Percentiles rank a stretch among this genome's conserved stretches.
phyloP scores from a whole-genome alignment of 2,329 filamentous ascomycete species.

The Phialophora verrucosa region DNA sequence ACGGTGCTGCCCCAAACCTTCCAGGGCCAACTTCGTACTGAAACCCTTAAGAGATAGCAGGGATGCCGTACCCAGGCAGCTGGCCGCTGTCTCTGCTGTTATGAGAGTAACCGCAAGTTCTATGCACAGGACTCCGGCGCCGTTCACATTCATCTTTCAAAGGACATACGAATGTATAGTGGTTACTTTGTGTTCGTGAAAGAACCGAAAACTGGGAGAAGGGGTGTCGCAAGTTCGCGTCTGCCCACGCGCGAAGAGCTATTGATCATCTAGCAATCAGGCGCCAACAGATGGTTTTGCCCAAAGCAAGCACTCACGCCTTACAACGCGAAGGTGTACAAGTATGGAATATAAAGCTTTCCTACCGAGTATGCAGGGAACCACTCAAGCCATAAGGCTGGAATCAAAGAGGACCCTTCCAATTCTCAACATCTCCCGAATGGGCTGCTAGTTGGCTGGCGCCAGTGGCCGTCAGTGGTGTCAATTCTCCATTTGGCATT shows the following conservation, averaged over 20 bases:
- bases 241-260: slow-evolving; percentile 1
- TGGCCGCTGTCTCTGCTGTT: not conserved
- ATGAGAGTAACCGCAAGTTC: not conserved
- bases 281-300: not conserved
- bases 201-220: not conserved
- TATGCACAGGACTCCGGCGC: too few relatives aligned
- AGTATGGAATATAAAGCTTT: not conserved
- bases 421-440: not conserved
- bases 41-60: not conserved
- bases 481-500: not conserved
- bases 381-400: not conserved
- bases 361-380: not conserved
- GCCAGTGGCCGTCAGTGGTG: not conserved
- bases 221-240: not conserved
- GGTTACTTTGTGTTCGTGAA: not conserved
- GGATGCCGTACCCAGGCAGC: not conserved
- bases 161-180: not conserved
- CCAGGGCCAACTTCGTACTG: too few relatives aligned
- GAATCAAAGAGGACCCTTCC: not conserved
- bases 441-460: not conserved
- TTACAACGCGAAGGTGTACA: not conserved
- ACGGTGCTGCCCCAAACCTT: not conserved
- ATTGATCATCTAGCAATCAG: not conserved
- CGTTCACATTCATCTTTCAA: not conserved
- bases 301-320: not conserved